These are phyloP conservation scores for Pelargonium nanum DNA, from an alignment of 345 rosid species.

Conservation along the genomic window DNA sequence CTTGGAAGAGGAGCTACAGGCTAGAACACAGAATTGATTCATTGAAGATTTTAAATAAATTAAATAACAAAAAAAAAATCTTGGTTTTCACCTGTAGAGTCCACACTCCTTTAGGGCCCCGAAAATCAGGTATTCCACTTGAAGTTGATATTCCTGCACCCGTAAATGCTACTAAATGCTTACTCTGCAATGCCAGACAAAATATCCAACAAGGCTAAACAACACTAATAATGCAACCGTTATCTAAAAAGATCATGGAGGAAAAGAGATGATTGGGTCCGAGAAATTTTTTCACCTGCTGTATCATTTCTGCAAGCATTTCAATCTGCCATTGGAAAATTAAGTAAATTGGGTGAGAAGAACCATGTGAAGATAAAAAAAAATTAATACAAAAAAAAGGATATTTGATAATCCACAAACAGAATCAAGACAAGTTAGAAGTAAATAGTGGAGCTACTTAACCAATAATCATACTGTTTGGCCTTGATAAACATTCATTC, in stretches of 20 bases:
- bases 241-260: too few species aligned
- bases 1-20: background rate
- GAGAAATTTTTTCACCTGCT: conserved; percentile 6
- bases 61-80: background rate
- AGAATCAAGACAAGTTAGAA: too few species aligned
- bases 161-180: conserved; percentile 32
- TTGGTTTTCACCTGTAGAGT: conserved; percentile 22
- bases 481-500: too few species aligned
- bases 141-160: conserved; percentile 36
- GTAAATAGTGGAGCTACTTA: too few species aligned
- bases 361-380: background rate
- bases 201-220: background rate
- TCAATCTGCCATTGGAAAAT: conserved; percentile 7
- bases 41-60: background rate
- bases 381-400: background rate
- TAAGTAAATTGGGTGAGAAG: conserved; percentile 3
- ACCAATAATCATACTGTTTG: too few species aligned
- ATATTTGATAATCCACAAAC: background rate
- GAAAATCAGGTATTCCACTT: conserved; percentile 35
- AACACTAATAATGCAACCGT: background rate
- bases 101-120: conserved; percentile 34
- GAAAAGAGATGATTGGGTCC: background rate
- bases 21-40: background rate
- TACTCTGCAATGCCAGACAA: conserved; percentile 21
- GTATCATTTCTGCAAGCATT: conserved; percentile 12